phyloP scores from a whole-genome alignment of 441 rosid species.

The Hura crepitans region DNA sequence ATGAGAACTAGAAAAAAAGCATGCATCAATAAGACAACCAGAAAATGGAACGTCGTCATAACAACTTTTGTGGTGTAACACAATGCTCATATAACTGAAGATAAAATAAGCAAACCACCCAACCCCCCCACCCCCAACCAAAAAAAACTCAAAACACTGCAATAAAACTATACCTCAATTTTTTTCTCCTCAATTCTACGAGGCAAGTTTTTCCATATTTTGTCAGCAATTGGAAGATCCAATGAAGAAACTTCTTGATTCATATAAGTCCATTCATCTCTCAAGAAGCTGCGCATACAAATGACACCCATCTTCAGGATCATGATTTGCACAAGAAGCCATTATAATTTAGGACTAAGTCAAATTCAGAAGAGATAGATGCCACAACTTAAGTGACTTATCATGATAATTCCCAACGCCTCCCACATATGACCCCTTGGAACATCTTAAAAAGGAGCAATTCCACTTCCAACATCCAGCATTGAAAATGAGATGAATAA shows the following conservation, averaged over 20 bases:
- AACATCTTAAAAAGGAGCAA: not conserved
- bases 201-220: conserved; percentile 58
- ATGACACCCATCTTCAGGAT: conserved; percentile 7
- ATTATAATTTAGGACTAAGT: conserved; percentile 5
- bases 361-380: not conserved
- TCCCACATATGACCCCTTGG: not conserved
- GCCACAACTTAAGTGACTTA: not conserved
- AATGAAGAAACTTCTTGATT: conserved; percentile 42
- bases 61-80: not conserved
- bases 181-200: conserved; percentile 43
- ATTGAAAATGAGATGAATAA: not conserved
- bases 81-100: not conserved
- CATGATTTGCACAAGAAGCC: conserved; percentile 15
- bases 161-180: conserved; percentile 36
- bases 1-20: not conserved
- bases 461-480: conserved; percentile 13
- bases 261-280: conserved; percentile 75
- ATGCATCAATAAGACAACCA: not conserved
- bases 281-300: conserved; percentile 50
- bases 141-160: conserved; percentile 3
- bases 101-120: not conserved
- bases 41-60: not conserved
- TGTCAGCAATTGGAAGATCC: conserved; percentile 54
- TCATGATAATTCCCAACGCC: conserved; percentile 2
- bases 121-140: too few relatives aligned